Evolutionary conservation across 805 yeast species (phyloP), one percentile per base, ranked within the genome.

Genomic region (Ogataea corticis): DNA sequence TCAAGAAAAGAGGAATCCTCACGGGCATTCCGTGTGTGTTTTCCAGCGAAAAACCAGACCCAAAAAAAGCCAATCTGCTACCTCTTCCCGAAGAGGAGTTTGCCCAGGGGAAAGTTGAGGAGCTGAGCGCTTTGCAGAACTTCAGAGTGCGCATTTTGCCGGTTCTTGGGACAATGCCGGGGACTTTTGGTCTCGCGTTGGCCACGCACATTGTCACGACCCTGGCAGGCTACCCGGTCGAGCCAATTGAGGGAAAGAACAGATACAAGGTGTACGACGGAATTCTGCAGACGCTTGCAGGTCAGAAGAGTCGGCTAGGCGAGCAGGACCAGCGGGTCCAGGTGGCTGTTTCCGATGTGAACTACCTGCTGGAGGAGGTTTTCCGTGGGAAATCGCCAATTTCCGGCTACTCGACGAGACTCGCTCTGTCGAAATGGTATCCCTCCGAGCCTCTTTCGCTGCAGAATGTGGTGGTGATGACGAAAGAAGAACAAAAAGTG

Each of bases 111-210:
- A 73, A 82, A 46, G 96, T 92, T 30, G 94, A 82, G 52, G 94
- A 95, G 63, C 72, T 94, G 35, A 81, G 95, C 49, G 95, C 96
- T 2, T 67, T 94, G 53, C 83, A 80, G 57, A 90, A 89, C 67
- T 94, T 94, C 72, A 77, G 99, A 56, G 97, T 91, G 10, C 76
- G 99, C 56, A 92, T 94, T 38, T 73, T 94, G 45, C 99, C 99
- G 0, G 99, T 94, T 0, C 69, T 94, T 51, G 98, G 99, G 3
- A 88, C 99, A 0, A 82, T 94, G 85, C 99, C 99, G 1, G 97
- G 94, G 9, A 85, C 92, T 67, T 94, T 94, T 70, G 99, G 98
- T 1, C 74, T 94, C 38, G 80, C 96, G 0, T 77, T 92, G 45
- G 95, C 96, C 2, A 85, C 97, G 0, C 83, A 87, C 68, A 71